Base-by-base conservation (phyloP, 2,329 filamentous ascomycete species). In the Lachnellula cervina region DNA sequence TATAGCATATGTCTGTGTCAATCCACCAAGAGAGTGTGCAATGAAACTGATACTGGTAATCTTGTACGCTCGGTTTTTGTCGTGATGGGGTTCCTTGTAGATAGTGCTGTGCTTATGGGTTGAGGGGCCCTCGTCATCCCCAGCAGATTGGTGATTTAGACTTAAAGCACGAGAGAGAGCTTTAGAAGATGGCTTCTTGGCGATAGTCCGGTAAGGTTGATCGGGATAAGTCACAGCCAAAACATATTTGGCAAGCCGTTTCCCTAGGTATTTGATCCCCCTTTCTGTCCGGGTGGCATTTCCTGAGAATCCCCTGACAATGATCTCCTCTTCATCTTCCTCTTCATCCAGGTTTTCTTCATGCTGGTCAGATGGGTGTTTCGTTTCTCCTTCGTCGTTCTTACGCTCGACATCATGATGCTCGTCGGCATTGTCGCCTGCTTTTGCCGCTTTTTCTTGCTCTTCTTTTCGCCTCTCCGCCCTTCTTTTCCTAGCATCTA, bases 11-110 rank as follows among this genome's bases (percentile, higher is more conserved):
- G 89, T 96, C 71, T 97, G 93, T 16, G 96, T 81, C 17, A 96
- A 77, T 0, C 93, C 93, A 28, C 93, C 93, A 0, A 97, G 81
- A 0, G 92, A 97, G 72, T 97, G 93, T 0, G 86, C 91, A 55
- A 97, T 82, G 69, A 97, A 96, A 68, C 92, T 97, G 70, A 97
- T 97, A 70, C 91, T 96, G 11, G 91, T 94, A 66, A 96, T 90
- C 63, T 84, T 86, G 71, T 95, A 97, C 2, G 86, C 79, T 2
- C 86, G 77, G 42, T 78, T 73, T 61, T 59, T 73, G 60, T 69
- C 71, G 13, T 59, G 28, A 28, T 55, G 58, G 67, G 71, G 52
- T 60, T 66, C 61, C 66, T 74, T 72, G 51, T 83, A 79, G 45
- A 88, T 79, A 35, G 77, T 83, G 69, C 84, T 88, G 54, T 84